Evolutionary conservation across 2,329 filamentous ascomycete species (phyloP).

Genomic region (Colletotrichum lini): DNA sequence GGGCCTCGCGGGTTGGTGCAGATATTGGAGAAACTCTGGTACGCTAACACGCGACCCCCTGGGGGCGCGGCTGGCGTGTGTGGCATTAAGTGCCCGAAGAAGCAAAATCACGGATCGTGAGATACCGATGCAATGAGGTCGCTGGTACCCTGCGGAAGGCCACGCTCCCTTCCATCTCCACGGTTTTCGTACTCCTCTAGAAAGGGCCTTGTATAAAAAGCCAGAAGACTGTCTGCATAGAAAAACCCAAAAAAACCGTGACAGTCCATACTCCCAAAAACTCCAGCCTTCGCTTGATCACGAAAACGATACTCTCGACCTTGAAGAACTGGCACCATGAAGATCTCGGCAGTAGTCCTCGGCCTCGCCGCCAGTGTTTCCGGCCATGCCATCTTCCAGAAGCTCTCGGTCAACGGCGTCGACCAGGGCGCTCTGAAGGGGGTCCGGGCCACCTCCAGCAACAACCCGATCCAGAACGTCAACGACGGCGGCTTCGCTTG

Average conservation of each 20-base stretch:
- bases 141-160: neutral
- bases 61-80: slow-evolving; percentile 2
- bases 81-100: slow-evolving; percentile 10
- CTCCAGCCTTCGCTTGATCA: too few species aligned
- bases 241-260: too few species aligned
- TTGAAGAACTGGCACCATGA: slow-evolving; percentile 31
- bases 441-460: slow-evolving; percentile 63
- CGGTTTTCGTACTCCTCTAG: neutral
- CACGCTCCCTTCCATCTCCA: neutral
- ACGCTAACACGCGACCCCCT: neutral
- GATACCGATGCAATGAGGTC: neutral
- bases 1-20: neutral
- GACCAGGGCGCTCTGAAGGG: slow-evolving; percentile 66
- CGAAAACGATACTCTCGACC: too few species aligned
- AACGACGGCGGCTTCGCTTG: slow-evolving; percentile 62
- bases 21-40: neutral
- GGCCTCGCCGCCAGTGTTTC: slow-evolving; percentile 49
- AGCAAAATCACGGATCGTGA: slow-evolving; percentile 26
- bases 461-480: slow-evolving; percentile 66
- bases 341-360: slow-evolving; percentile 28
- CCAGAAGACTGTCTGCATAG: neutral
- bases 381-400: slow-evolving; percentile 59
- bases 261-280: too few species aligned
- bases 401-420: slow-evolving; percentile 62
- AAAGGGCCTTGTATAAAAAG: too few species aligned